Conservation (phyloP, 208 protist genomes). For the Naegleria lovaniensis region DNA sequence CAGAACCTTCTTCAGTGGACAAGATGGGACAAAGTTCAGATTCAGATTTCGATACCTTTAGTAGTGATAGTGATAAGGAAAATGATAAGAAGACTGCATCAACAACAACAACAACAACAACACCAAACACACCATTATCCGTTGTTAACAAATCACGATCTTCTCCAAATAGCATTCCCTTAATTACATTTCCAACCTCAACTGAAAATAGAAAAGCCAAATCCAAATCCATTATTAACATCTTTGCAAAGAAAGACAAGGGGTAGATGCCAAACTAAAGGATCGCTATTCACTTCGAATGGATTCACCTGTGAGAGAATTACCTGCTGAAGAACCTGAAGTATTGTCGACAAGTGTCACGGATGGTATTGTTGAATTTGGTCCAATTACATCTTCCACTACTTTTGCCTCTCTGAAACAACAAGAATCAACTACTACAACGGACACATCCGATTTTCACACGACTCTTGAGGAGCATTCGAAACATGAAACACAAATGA, state of each 20-base stretch:
- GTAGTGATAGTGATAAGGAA: neutral
- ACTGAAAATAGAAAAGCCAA: neutral
- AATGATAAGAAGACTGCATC: too few relatives aligned
- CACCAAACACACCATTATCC: too few relatives aligned
- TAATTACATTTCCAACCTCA: neutral
- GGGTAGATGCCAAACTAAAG: neutral
- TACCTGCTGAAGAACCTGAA: neutral
- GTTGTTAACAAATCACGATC: neutral
- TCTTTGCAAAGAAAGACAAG: neutral
- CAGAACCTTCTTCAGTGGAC: too few relatives aligned
- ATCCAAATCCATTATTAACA: neutral
- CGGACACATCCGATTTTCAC: too few relatives aligned
- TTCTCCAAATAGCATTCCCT: neutral
- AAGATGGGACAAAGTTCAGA: neutral
- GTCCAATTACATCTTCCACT: neutral
- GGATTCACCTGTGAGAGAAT: neutral
- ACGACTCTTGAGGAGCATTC: too few relatives aligned
- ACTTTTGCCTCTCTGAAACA: neutral
- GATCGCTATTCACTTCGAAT: neutral
- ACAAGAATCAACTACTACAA: neutral
- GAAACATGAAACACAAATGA: too few relatives aligned
- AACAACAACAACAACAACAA: neutral
- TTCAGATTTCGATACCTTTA: neutral
- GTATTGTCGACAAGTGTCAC: too few relatives aligned
- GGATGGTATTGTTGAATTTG: neutral